phyloP scores from a whole-genome alignment of 2,329 filamentous ascomycete genomes.

The Fusarium sp. region DNA sequence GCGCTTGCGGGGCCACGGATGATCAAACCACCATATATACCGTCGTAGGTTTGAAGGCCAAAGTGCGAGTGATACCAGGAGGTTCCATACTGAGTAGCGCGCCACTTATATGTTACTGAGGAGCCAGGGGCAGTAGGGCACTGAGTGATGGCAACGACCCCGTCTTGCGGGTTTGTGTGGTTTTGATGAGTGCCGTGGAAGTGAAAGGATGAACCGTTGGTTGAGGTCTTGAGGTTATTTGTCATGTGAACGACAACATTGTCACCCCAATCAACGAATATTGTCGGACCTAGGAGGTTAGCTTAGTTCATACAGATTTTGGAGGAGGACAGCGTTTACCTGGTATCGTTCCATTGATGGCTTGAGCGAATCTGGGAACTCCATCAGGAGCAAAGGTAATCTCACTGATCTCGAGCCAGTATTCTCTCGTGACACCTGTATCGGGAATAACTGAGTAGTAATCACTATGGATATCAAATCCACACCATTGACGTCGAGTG shows the following conservation, averaged over 20 bases:
- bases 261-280: conserved; percentile 65
- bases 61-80: conserved; percentile 74
- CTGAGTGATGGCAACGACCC: conserved; percentile 62
- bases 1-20: conserved; percentile 69
- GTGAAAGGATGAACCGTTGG: conserved; percentile 71
- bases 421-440: conserved; percentile 64
- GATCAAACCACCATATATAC: conserved; percentile 69
- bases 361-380: conserved; percentile 52
- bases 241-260: conserved; percentile 63
- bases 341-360: conserved; percentile 69
- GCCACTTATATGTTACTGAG: conserved; percentile 67
- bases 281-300: conserved; percentile 56
- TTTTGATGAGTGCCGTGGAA: conserved; percentile 72
- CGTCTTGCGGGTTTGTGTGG: conserved; percentile 65
- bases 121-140: conserved; percentile 64
- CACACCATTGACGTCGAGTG: conserved; percentile 57
- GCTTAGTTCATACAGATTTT: not conserved
- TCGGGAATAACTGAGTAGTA: conserved; percentile 55
- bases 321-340: conserved; percentile 43
- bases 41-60: conserved; percentile 61
- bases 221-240: conserved; percentile 55
- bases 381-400: conserved; percentile 59
- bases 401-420: conserved; percentile 57
- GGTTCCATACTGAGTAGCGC: conserved; percentile 65
- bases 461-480: conserved; percentile 61